A percentile compares a stretch with the other conserved stretches of the same genome.
Evolutionary conservation across 208 protist species (phyloP).

Genomic region (Trypanosoma cruzi): DNA sequence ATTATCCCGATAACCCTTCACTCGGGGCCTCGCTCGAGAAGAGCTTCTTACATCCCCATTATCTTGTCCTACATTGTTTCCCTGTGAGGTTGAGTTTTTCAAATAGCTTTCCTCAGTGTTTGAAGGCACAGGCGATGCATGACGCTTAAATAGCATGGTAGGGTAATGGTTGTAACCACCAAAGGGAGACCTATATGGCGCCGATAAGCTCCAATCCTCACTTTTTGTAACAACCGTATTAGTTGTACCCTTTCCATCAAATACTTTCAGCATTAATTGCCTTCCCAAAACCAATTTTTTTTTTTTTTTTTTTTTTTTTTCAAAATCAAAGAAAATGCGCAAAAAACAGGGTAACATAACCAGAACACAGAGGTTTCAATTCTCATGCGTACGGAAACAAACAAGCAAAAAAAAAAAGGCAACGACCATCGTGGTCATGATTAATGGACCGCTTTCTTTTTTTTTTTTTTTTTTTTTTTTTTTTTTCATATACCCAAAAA

Average conservation of each 20-base stretch:
- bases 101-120: not conserved
- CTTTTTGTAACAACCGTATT: not conserved
- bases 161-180: conserved; percentile 51
- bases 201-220: conserved; percentile 1
- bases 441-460: too few species aligned
- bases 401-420: too few species aligned
- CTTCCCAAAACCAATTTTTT: not conserved
- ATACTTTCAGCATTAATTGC: not conserved
- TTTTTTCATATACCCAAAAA: not conserved
- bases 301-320: not conserved
- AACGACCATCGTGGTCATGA: too few species aligned
- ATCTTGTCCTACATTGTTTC: not conserved
- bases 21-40: not conserved
- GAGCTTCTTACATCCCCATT: not conserved
- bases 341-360: not conserved
- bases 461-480: too few species aligned
- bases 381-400: too few species aligned
- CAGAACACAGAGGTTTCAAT: too few species aligned
- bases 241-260: not conserved
- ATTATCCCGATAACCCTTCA: not conserved
- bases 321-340: not conserved
- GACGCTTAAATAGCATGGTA: conserved; percentile 44
- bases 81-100: conserved; percentile 2
- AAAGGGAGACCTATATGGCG: conserved; percentile 26
- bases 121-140: not conserved